These are phyloP conservation scores for Galeopsis tetrahit DNA, from an alignment of 257 asterid species.

Conservation along the genomic window DNA sequence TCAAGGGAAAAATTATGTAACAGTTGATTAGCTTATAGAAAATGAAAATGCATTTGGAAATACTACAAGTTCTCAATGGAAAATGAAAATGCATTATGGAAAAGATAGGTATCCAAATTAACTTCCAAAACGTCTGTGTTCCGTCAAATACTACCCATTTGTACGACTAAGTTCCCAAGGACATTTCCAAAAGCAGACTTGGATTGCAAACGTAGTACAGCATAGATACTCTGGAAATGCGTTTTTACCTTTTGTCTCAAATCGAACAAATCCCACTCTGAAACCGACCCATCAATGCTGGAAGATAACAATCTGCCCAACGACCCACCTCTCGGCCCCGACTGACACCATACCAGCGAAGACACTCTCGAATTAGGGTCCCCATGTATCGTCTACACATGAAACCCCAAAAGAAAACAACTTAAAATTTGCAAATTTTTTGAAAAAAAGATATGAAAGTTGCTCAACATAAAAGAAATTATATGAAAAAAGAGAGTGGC, in stretches of 20 bases:
- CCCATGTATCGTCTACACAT: constrained; percentile 82
- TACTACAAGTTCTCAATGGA: not conserved
- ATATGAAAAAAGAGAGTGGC: constrained; percentile 23
- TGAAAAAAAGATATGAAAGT: not conserved
- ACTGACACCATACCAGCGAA: constrained; percentile 89
- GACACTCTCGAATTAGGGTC: constrained; percentile 78
- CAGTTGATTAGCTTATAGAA: not conserved
- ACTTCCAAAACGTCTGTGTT: not conserved
- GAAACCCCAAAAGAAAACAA: constrained; percentile 35
- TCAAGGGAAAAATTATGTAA: not conserved
- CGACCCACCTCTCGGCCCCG: constrained; percentile 56
- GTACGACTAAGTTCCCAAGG: not conserved
- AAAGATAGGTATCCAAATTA: not conserved
- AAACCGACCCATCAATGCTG: constrained; percentile 84
- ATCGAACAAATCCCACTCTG: constrained; percentile 87
- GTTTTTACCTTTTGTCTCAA: constrained; percentile 72
- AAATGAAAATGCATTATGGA: not conserved
- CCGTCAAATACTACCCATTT: not conserved
- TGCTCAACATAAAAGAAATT: constrained; percentile 1
- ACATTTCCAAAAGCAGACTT: not conserved
- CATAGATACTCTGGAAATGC: not conserved
- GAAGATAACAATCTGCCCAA: constrained; percentile 75
- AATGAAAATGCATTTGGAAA: not conserved
- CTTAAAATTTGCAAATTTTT: constrained; percentile 3
- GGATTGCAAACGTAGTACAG: not conserved